Evolutionary conservation across 2,329 filamentous ascomycete species (phyloP).

Genomic region (Xylariaceae sp.): DNA sequence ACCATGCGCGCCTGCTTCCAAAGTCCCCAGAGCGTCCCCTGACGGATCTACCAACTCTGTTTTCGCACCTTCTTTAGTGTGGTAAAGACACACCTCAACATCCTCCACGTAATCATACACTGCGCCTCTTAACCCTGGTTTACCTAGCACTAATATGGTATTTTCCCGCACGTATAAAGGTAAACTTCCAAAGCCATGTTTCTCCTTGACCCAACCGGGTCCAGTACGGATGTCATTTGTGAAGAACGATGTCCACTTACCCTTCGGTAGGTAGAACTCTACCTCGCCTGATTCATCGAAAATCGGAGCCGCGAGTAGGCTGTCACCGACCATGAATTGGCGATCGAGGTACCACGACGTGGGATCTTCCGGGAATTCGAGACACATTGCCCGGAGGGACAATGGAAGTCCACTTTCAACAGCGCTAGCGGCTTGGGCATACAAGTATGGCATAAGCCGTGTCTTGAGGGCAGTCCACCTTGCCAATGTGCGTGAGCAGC

Average conservation of each 20-base stretch:
- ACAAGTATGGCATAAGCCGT: constrained; percentile 50
- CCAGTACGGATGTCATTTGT: constrained; percentile 47
- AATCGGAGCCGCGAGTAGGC: constrained; percentile 58
- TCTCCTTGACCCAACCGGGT: constrained; percentile 57
- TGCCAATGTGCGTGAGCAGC: constrained; percentile 48
- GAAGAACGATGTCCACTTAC: constrained; percentile 47
- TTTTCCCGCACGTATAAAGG: constrained; percentile 57
- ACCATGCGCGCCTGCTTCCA: constrained; percentile 38
- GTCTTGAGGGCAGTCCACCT: constrained; percentile 48
- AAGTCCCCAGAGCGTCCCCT: constrained; percentile 37
- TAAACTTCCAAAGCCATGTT: constrained; percentile 54
- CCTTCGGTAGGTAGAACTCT: constrained; percentile 59
- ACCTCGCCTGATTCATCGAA: constrained; percentile 66
- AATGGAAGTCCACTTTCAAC: constrained; percentile 54
- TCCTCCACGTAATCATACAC: constrained; percentile 46
- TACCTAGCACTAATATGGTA: constrained; percentile 45
- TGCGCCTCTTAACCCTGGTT: constrained; percentile 35
- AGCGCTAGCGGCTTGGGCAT: constrained; percentile 40
- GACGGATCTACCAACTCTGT: constrained; percentile 40
- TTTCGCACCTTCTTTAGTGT: constrained; percentile 37
- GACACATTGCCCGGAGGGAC: constrained; percentile 59
- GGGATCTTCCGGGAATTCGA: constrained; percentile 69
- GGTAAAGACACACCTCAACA: constrained; percentile 46
- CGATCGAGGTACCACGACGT: constrained; percentile 65
- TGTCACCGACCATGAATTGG: constrained; percentile 69